Base-by-base conservation (phyloP, 2,329 filamentous ascomycete species). In the Fusarium tuaranense region DNA sequence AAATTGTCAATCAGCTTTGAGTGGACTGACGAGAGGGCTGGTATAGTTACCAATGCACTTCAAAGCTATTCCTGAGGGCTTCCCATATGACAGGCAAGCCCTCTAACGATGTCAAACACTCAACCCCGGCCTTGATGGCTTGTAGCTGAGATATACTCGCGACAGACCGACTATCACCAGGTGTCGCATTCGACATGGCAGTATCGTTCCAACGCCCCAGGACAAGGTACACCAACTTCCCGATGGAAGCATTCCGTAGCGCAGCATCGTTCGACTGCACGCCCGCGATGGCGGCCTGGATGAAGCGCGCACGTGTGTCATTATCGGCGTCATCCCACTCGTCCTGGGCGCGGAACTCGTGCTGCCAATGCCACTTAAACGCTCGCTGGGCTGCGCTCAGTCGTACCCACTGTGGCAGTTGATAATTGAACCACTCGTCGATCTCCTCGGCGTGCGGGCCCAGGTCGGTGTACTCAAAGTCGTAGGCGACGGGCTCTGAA, bases 391-490 rank as follows among this genome's bases (percentile, higher is more conserved):
- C 92, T 63, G 92, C 90, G 63, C 93, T 89, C 59, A 98, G 87
- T 78, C 95, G 92, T 57, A 92, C 89, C 84, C 94, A 94, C 81
- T 98, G 95, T 83, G 94, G 93, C 72, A 95, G 92, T 77, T 93
- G 93, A 83, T 98, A 98, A 63, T 93, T 92, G 83, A 99, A 99
- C 97, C 97, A 99, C 84, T 99, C 97, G 81, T 98, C 95, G 58
- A 99, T 88, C 86, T 99, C 97, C 73, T 97, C 94, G 20, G 94
- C 91, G 77, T 97, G 92, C 1, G 91, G 86, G 25, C 92, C 92
- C 66, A 89, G 89, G 82, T 96, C 93, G 30, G 89, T 86, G 84
- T 96, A 96, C 73, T 90, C 90, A 81, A 98, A 99, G 70, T 97
- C 95, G 86, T 99, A 99, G 13, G 91, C 91, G 51, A 89, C 87